These are phyloP conservation scores for Asterella californica DNA, from an alignment of 225 moss, liverwort and hornwort species.

Conservation along the genomic window DNA sequence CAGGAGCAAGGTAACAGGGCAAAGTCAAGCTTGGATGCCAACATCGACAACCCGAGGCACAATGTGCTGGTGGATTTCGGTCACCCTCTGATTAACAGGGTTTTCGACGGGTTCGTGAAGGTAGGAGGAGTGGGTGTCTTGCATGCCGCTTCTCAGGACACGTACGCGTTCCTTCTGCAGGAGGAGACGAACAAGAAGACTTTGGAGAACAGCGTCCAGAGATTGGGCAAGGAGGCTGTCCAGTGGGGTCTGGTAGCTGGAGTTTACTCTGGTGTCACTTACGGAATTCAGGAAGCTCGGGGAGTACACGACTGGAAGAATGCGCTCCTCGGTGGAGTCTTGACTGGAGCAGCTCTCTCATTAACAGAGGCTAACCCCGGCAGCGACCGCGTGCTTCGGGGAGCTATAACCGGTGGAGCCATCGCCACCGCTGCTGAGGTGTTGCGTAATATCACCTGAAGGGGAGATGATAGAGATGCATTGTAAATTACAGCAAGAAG, in stretches of 20 bases:
- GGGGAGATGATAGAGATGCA: neutral
- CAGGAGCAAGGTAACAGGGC: slow-evolving; percentile 15
- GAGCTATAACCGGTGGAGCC: slow-evolving; percentile 80
- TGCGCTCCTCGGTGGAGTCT: slow-evolving; percentile 72
- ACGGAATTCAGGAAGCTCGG: slow-evolving; percentile 79
- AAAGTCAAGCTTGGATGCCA: neutral
- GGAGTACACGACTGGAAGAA: slow-evolving; percentile 97
- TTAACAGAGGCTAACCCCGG: slow-evolving; percentile 75
- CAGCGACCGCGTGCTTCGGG: slow-evolving; percentile 60
- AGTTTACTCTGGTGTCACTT: slow-evolving; percentile 79
- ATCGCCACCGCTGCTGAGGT: slow-evolving; percentile 86
- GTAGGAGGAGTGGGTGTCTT: slow-evolving; percentile 89
- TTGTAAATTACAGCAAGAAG: slow-evolving; percentile 13
- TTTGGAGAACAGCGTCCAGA: slow-evolving; percentile 67
- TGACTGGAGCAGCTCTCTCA: slow-evolving; percentile 86
- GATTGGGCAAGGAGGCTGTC: slow-evolving; percentile 79
- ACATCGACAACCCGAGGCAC: slow-evolving; percentile 29
- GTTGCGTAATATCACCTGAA: slow-evolving; percentile 51
- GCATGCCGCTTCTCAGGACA: slow-evolving; percentile 80
- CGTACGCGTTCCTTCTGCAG: slow-evolving; percentile 45
- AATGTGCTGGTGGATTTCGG: slow-evolving; percentile 74
- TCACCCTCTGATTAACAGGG: slow-evolving; percentile 78
- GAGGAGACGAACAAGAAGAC: slow-evolving; percentile 82
- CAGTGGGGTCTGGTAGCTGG: slow-evolving; percentile 97
- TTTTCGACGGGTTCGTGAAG: slow-evolving; percentile 87